Evolutionary conservation across 257 asterid genomes (phyloP).

Genomic region (Lycium barbarum): DNA sequence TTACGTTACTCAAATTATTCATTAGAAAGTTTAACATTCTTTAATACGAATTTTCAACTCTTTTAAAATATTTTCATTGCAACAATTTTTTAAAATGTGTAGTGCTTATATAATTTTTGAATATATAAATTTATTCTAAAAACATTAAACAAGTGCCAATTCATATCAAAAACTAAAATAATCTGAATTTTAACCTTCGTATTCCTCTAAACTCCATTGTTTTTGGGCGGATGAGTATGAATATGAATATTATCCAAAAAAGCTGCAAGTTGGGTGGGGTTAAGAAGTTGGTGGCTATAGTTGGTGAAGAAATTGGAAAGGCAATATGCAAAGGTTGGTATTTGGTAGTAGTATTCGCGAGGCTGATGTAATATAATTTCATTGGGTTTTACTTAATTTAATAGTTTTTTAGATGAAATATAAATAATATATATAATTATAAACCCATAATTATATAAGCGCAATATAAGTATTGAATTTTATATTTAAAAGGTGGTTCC

Average conservation of each 20-base stretch:
- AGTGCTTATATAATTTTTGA: too few species aligned
- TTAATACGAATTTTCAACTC: too few species aligned
- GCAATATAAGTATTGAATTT: too few species aligned
- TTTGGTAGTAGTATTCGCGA: background rate
- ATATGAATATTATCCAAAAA: too few species aligned
- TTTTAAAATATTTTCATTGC: too few species aligned
- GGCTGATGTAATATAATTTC: background rate
- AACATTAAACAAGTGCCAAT: background rate
- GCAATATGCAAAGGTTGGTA: background rate
- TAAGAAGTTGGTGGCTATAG: slow-evolving; percentile 48
- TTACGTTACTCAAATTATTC: too few species aligned
- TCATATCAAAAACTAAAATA: too few species aligned
- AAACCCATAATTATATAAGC: background rate
- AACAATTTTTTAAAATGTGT: too few species aligned
- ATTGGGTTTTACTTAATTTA: too few species aligned
- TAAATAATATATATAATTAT: too few species aligned
- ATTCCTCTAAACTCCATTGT: background rate
- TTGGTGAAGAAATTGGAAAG: slow-evolving; percentile 34
- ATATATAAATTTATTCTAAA: background rate
- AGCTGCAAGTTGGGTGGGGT: slow-evolving; percentile 8
- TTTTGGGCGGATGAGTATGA: background rate
- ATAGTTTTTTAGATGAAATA: too few species aligned
- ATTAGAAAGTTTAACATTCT: too few species aligned
- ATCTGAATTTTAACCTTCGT: background rate
- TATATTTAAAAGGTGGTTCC: background rate